Evolutionary conservation across 768 basidiomycete species (phyloP), one percentile per base, ranked within the genome.

Genomic region (Panellus pusillus): DNA sequence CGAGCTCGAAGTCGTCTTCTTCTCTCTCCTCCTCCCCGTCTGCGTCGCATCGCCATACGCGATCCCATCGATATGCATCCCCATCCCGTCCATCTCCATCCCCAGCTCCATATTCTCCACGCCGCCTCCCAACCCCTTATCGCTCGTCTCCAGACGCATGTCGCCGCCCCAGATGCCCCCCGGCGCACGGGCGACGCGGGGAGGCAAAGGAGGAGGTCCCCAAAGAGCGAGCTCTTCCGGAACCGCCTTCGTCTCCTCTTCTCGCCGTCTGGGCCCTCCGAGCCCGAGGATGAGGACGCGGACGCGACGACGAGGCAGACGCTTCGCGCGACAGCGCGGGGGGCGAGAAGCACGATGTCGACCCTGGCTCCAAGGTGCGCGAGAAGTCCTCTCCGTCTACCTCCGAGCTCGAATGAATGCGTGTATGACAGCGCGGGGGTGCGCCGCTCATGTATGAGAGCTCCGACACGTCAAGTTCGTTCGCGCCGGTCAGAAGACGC

Each of bases 301-400:
- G 18, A 67, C 1, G 36, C 73, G 18, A 67, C 1, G 36, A 39
- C 6, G 37, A 15, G 20, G 47, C 13, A 7, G 79, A 80, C 6
- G 74, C 63, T 11, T 79, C 74, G 29, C 74, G 73, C 58, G 79
- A 78, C 55, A 75, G 68, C 5, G 74, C 66, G 61, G 66, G 65
- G 61, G 66, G 65, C 9, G 65, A 70, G 54, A 64, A 70, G 55
- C 63, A 67, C 47, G 65, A 71, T 36, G 66, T 68, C 1, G 61
- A 65, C 24, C 24, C 24, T 24, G 24, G 6, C 24, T 24, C 24
- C 24, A 24, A 24, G 24, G 24, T 24, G 24, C 24, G 24, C 24
- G 24, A 24, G 6, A 24, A 24, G 24, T 24, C 2, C 50, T 64
- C 52, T 37, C 67, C 65, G 40, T 9, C 32, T 11, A 35, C 14